phyloP scores from a whole-genome alignment of 1,139 yeast species.

The Nematodospora anomalae region DNA sequence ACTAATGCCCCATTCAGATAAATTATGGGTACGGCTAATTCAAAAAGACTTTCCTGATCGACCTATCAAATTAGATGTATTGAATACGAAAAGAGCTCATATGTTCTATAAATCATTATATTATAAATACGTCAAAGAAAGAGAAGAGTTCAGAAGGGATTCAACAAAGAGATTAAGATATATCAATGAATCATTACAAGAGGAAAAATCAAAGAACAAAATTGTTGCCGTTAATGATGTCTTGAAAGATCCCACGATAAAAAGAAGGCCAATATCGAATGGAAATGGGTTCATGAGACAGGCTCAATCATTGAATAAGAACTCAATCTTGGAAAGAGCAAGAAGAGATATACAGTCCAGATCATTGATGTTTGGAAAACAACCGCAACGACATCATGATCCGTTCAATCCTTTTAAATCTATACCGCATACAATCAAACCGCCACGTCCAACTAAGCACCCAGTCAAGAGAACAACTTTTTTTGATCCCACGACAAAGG shows the following conservation, averaged over 20 bases:
- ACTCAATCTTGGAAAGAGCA: conserved; percentile 39
- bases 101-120: conserved; percentile 48
- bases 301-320: conserved; percentile 16
- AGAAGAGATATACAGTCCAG: conserved; percentile 34
- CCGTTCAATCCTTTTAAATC: conserved; percentile 26
- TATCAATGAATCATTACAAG: conserved; percentile 40
- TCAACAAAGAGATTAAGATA: conserved; percentile 50
- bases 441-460: not conserved
- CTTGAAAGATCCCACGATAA: conserved; percentile 40
- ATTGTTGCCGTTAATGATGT: conserved; percentile 42
- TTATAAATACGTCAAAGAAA: conserved; percentile 43
- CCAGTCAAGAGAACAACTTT: conserved; percentile 12
- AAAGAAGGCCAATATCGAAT: conserved; percentile 18
- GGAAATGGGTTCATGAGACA: conserved; percentile 4
- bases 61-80: conserved; percentile 20
- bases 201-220: conserved; percentile 48
- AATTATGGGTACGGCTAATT: conserved; percentile 48
- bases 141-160: conserved; percentile 46
- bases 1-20: conserved; percentile 50
- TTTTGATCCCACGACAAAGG: conserved; percentile 8
- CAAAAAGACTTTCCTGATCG: conserved; percentile 52
- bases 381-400: conserved; percentile 23
- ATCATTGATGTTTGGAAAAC: conserved; percentile 30
- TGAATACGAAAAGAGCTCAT: conserved; percentile 5
- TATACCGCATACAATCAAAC: not conserved